Percentiles rank a stretch among this genome's conserved stretches.
These are phyloP conservation scores for Claviceps sp. DNA, from an alignment of 2,329 filamentous ascomycete species.

Conservation along the genomic window DNA sequence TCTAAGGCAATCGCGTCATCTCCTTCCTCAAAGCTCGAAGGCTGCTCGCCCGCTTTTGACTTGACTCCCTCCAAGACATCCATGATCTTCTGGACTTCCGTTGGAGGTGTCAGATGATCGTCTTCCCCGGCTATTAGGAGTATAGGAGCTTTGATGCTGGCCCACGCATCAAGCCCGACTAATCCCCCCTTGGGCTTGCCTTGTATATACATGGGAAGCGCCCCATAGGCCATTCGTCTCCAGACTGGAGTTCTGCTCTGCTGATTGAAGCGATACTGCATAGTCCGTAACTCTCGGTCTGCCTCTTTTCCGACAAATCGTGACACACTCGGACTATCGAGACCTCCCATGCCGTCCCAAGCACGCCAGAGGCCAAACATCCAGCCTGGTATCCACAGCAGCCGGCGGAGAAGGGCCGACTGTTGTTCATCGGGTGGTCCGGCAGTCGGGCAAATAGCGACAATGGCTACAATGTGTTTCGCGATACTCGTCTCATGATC, in stretches of 20 bases:
- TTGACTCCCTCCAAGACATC: constrained; percentile 20
- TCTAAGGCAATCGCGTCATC: background rate
- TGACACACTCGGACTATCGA: constrained; percentile 61
- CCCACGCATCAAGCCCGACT: constrained; percentile 59
- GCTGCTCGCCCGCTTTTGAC: constrained; percentile 14
- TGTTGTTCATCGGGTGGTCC: constrained; percentile 42
- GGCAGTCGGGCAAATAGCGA: constrained; percentile 70
- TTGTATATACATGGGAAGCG: constrained; percentile 45
- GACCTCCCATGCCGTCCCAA: constrained; percentile 69
- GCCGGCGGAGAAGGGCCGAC: constrained; percentile 31
- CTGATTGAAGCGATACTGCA: constrained; percentile 64
- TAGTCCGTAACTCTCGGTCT: constrained; percentile 48
- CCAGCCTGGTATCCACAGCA: constrained; percentile 55
- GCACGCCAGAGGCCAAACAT: constrained; percentile 64
- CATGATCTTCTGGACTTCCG: constrained; percentile 55
- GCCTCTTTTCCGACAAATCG: constrained; percentile 61
- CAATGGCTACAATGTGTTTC: constrained; percentile 55
- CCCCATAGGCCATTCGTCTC: constrained; percentile 65
- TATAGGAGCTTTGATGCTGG: constrained; percentile 56
- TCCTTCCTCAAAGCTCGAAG: background rate
- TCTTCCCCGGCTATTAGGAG: constrained; percentile 66
- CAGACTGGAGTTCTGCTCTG: constrained; percentile 76
- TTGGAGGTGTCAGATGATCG: constrained; percentile 62
- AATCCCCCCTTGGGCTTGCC: constrained; percentile 47
- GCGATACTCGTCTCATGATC: constrained; percentile 39